phyloP scores from a whole-genome alignment of 2,329 filamentous ascomycete species.

The Apiospora marii region DNA sequence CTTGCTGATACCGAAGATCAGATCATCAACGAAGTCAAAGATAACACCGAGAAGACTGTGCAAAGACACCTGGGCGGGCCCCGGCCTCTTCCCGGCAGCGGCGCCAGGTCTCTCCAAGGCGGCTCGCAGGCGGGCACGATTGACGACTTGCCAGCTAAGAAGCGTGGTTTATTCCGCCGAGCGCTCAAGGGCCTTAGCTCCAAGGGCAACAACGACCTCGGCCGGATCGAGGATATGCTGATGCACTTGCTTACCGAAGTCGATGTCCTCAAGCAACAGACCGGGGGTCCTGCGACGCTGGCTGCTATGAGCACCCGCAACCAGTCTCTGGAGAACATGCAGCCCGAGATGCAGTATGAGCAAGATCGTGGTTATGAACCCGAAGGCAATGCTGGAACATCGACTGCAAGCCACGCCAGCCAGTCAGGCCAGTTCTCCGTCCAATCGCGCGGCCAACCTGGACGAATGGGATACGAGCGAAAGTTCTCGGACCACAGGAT shows the following conservation, averaged over 20 bases:
- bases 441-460: slow-evolving; percentile 56
- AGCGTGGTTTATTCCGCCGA: slow-evolving; percentile 90
- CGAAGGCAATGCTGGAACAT: slow-evolving; percentile 79
- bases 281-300: slow-evolving; percentile 47
- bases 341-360: slow-evolving; percentile 68
- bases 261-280: slow-evolving; percentile 77
- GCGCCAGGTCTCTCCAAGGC: slow-evolving; percentile 65
- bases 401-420: slow-evolving; percentile 73
- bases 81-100: slow-evolving; percentile 77
- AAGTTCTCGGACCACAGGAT: slow-evolving; percentile 80
- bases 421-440: slow-evolving; percentile 80
- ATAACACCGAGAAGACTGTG: slow-evolving; percentile 85
- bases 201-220: slow-evolving; percentile 87
- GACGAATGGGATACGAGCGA: slow-evolving; percentile 56
- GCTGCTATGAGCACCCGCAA: slow-evolving; percentile 57
- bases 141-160: slow-evolving; percentile 74
- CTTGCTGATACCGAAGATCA: slow-evolving; percentile 89
- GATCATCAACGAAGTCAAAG: slow-evolving; percentile 86
- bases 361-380: slow-evolving; percentile 82
- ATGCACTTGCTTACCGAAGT: slow-evolving; percentile 93
- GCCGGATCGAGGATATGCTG: slow-evolving; percentile 89
- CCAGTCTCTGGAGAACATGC: slow-evolving; percentile 73
- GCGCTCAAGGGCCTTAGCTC: slow-evolving; percentile 90
- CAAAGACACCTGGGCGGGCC: slow-evolving; percentile 86
- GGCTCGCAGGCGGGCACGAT: slow-evolving; percentile 61